These are phyloP conservation scores for Ilyonectria robusta DNA, from an alignment of 2,329 filamentous ascomycete species.

Conservation along the genomic window DNA sequence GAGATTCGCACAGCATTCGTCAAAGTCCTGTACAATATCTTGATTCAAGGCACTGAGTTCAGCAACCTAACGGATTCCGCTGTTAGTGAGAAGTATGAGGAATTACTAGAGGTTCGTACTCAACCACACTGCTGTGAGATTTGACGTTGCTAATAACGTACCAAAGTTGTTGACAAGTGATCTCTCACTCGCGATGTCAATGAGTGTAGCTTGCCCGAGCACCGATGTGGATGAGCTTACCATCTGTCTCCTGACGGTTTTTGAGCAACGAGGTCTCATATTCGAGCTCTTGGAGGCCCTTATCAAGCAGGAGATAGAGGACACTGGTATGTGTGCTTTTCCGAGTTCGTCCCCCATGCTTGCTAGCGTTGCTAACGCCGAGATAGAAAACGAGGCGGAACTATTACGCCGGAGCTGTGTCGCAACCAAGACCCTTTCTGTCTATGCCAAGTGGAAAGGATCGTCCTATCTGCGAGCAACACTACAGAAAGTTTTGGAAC, in stretches of 20 bases:
- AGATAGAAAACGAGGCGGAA: slow-evolving; percentile 75
- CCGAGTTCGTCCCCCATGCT: background rate
- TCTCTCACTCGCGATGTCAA: slow-evolving; percentile 72
- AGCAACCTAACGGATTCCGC: slow-evolving; percentile 77
- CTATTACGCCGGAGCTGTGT: slow-evolving; percentile 78
- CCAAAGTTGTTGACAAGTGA: slow-evolving; percentile 72
- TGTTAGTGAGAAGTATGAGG: slow-evolving; percentile 78
- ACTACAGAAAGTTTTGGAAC: slow-evolving; percentile 76
- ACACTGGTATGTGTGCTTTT: slow-evolving; percentile 64
- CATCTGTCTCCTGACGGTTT: slow-evolving; percentile 78
- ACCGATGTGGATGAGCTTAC: slow-evolving; percentile 79
- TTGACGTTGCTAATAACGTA: slow-evolving; percentile 14
- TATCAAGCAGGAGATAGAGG: slow-evolving; percentile 78
- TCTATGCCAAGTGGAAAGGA: slow-evolving; percentile 81
- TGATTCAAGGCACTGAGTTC: slow-evolving; percentile 80
- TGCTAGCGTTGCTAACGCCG: slow-evolving; percentile 28
- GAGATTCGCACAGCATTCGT: slow-evolving; percentile 80
- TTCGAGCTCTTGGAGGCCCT: slow-evolving; percentile 76
- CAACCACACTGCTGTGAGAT: background rate
- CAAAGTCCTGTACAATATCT: slow-evolving; percentile 78
- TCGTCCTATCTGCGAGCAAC: slow-evolving; percentile 73
- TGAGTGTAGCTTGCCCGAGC: slow-evolving; percentile 77
- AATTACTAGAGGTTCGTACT: slow-evolving; percentile 66
- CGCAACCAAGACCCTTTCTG: slow-evolving; percentile 79
- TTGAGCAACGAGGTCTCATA: slow-evolving; percentile 74